Evolutionary conservation across 2,329 filamentous ascomycete species (phyloP).

Genomic region (Tolypocladium album): DNA sequence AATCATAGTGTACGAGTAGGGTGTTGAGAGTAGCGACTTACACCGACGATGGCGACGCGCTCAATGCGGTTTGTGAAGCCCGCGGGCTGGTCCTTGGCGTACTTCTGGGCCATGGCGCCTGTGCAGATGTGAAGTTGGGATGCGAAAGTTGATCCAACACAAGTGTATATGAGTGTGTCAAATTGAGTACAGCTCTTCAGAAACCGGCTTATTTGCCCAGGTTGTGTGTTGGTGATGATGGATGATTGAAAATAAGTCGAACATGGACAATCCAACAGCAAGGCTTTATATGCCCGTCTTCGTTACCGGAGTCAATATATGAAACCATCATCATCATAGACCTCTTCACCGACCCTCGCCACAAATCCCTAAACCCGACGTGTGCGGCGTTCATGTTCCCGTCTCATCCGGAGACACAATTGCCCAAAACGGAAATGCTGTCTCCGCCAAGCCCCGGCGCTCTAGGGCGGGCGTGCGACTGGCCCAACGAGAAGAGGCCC

Average conservation of each 20-base stretch:
- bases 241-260: background rate
- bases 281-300: background rate
- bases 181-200: background rate
- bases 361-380: background rate
- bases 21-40: slow-evolving; percentile 14
- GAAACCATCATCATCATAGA: background rate
- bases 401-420: background rate
- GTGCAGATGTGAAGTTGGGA: background rate
- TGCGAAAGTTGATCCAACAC: too few species aligned
- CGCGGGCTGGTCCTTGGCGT: slow-evolving; percentile 11
- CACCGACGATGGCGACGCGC: slow-evolving; percentile 31
- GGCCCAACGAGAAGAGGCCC: background rate
- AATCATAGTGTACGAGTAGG: slow-evolving; percentile 2
- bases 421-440: background rate
- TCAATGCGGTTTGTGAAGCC: slow-evolving; percentile 22
- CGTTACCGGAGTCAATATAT: background rate
- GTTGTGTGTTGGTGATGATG: background rate
- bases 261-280: background rate
- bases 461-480: background rate
- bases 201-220: background rate
- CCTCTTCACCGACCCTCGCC: background rate
- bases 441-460: background rate
- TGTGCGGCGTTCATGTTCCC: background rate
- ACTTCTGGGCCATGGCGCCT: background rate
- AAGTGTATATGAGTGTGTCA: background rate